Conservation (phyloP, 164 flowering plant genomes). For the Vitis cinerea region DNA sequence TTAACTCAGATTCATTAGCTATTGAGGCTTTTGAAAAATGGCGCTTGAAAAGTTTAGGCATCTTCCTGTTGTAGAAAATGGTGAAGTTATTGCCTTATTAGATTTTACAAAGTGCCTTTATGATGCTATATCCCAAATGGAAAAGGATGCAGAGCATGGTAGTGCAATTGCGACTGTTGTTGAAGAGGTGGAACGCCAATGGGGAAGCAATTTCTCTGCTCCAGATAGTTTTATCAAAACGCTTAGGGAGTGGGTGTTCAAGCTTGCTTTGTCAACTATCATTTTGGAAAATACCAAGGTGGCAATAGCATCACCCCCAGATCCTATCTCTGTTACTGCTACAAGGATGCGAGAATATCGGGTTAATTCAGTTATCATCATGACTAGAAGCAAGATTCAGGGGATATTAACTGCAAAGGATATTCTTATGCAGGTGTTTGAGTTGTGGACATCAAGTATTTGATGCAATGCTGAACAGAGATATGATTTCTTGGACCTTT, state of each 20-base stretch:
- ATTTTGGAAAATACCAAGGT: slow-evolving; percentile 77
- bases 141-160: slow-evolving; percentile 99
- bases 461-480: too few relatives aligned
- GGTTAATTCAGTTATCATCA: slow-evolving; percentile 70
- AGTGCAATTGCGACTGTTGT: slow-evolving; percentile 99
- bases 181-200: slow-evolving; percentile 94
- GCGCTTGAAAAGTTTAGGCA: slow-evolving; percentile 74
- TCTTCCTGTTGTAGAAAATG: slow-evolving; percentile 98
- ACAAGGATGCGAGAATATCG: slow-evolving; percentile 82
- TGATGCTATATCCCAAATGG: slow-evolving; percentile 97
- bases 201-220: slow-evolving; percentile 76
- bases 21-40: slow-evolving; percentile 93
- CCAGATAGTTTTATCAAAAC: slow-evolving; percentile 89
- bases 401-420: slow-evolving; percentile 67
- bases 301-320: slow-evolving; percentile 78
- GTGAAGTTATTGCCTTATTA: slow-evolving; percentile 91
- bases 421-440: too few relatives aligned
- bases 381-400: slow-evolving; percentile 71
- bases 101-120: slow-evolving; percentile 97
- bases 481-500: too few relatives aligned
- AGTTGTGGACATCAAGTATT: too few relatives aligned
- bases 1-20: slow-evolving; percentile 81
- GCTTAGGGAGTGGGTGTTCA: slow-evolving; percentile 91
- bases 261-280: slow-evolving; percentile 88
- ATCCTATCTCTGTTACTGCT: slow-evolving; percentile 86